phyloP scores from a whole-genome alignment of 257 asterid genomes.

The Rauvolfia tetraphylla region DNA sequence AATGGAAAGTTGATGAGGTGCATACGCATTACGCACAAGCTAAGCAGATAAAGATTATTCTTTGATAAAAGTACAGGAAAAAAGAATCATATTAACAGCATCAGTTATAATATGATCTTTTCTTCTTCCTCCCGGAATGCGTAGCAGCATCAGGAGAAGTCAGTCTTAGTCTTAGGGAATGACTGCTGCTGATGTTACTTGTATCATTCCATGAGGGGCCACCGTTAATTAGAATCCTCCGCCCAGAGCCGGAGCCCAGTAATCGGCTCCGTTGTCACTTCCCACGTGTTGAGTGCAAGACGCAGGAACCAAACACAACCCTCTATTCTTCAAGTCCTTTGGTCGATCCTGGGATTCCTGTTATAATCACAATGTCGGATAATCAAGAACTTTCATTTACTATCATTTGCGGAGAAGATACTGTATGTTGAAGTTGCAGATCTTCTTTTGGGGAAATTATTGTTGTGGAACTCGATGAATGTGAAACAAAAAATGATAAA shows the following conservation, averaged over 20 bases:
- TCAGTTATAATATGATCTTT: slow-evolving; percentile 10
- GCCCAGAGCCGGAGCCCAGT: slow-evolving; percentile 44
- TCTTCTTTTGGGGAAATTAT: background rate
- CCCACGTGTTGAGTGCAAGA: slow-evolving; percentile 70
- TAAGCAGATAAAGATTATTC: background rate
- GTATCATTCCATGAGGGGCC: slow-evolving; percentile 14
- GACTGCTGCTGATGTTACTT: slow-evolving; percentile 36
- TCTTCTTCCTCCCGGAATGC: slow-evolving; percentile 4
- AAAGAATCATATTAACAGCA: slow-evolving; percentile 18
- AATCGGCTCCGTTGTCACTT: slow-evolving; percentile 55
- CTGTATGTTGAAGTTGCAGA: background rate
- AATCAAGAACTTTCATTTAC: no score
- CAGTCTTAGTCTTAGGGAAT: slow-evolving; percentile 24
- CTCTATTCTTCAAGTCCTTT: slow-evolving; percentile 70
- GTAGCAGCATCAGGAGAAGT: slow-evolving; percentile 35
- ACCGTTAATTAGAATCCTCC: slow-evolving; percentile 33
- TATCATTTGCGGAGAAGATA: background rate
- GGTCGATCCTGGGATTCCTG: slow-evolving; percentile 40
- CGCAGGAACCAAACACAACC: slow-evolving; percentile 77
- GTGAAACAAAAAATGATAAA: background rate
- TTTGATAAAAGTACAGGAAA: background rate
- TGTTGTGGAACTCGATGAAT: background rate
- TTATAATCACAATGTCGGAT: background rate
- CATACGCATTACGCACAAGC: slow-evolving; percentile 15
- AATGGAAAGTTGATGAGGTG: slow-evolving; percentile 10